phyloP scores from a whole-genome alignment of 306 rosid genomes.

The Canavalia ensiformis region DNA sequence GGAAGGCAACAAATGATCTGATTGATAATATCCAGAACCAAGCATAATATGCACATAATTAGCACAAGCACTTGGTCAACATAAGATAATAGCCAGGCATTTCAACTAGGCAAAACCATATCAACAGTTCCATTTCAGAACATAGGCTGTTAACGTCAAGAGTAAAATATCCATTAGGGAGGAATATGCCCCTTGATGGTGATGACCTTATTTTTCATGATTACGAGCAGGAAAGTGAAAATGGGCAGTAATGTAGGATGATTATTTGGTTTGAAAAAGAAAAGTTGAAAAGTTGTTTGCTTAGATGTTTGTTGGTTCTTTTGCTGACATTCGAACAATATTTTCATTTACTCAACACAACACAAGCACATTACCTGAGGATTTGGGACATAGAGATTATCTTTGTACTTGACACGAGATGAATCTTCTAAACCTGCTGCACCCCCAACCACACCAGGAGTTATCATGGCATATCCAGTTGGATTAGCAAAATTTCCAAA shows the following conservation, averaged over 20 bases:
- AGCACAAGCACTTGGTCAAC: no score
- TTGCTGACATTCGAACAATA: background rate
- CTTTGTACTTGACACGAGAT: constrained; percentile 92
- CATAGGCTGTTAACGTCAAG: background rate
- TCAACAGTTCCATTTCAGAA: background rate
- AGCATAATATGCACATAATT: constrained; percentile 3
- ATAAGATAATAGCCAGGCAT: no score
- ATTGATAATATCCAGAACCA: background rate
- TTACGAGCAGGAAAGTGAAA: background rate
- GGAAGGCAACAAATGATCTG: constrained; percentile 11
- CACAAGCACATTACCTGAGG: constrained; percentile 74
- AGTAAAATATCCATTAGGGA: background rate
- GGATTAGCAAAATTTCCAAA: constrained; percentile 86
- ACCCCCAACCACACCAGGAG: constrained; percentile 91
- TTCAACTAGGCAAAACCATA: background rate
- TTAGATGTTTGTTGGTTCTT: background rate
- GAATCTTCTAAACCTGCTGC: constrained; percentile 87
- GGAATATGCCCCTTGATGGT: background rate
- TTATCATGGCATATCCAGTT: constrained; percentile 81
- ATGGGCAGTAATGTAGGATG: background rate
- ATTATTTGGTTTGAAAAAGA: background rate
- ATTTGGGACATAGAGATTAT: constrained; percentile 88
- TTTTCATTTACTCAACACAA: background rate
- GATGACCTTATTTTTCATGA: background rate
- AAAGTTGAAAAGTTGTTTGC: background rate